Conservation (phyloP, 441 rosid genomes). For the Populus hybrid region DNA sequence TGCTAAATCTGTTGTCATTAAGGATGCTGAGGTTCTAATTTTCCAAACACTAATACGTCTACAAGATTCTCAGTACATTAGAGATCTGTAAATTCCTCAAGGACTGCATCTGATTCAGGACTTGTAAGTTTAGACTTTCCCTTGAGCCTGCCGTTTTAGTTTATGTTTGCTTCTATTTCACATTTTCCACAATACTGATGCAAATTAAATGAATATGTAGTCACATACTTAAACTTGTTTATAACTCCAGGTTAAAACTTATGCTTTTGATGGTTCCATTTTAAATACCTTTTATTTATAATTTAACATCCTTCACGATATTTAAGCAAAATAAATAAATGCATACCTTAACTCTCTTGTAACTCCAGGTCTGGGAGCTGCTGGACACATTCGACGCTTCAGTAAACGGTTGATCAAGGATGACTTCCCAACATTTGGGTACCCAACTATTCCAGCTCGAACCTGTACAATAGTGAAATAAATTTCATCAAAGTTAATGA, state of each 20-base stretch:
- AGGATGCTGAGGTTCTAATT: background rate
- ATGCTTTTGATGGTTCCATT: background rate
- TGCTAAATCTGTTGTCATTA: background rate
- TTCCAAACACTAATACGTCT: background rate
- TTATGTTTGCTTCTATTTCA: background rate
- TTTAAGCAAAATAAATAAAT: slow-evolving; percentile 2
- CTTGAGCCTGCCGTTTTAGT: background rate
- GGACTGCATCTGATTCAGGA: background rate
- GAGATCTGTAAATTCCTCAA: background rate
- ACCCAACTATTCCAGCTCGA: slow-evolving; percentile 95
- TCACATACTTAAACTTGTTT: background rate
- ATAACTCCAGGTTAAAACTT: background rate
- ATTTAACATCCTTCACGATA: background rate
- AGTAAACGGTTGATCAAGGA: slow-evolving; percentile 86
- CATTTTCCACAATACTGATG: background rate
- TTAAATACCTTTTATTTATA: background rate
- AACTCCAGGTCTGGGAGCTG: slow-evolving; percentile 96
- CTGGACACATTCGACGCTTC: slow-evolving; percentile 82
- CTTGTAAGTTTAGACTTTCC: background rate
- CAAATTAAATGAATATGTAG: background rate
- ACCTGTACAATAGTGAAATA: slow-evolving; percentile 43
- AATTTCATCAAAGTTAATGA: background rate
- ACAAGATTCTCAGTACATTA: background rate
- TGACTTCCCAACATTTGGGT: slow-evolving; percentile 96
- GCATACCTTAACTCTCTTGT: slow-evolving; percentile 78